Evolutionary conservation across 495 filamentous ascomycete species (phyloP).

Genomic region (Venustampulla echinocandica): DNA sequence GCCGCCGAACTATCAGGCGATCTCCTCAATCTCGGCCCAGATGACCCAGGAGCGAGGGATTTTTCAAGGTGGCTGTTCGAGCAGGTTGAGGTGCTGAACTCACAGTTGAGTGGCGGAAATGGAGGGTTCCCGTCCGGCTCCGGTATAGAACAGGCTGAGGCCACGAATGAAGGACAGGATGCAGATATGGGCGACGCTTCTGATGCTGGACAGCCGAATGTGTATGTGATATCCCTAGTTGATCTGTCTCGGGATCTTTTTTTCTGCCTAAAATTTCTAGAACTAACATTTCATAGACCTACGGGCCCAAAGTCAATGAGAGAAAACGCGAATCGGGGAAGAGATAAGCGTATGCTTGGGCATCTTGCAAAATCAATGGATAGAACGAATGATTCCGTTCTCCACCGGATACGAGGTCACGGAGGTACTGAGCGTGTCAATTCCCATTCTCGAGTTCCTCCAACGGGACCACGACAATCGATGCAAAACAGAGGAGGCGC

Average conservation of each 20-base stretch:
- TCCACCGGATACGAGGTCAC: constrained; percentile 72
- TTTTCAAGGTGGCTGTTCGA: constrained; percentile 90
- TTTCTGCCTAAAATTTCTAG: background rate
- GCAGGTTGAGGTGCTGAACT: constrained; percentile 60
- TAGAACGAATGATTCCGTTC: constrained; percentile 56
- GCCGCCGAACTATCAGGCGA: constrained; percentile 84
- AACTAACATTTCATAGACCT: constrained; percentile 48
- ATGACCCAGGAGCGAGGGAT: constrained; percentile 71
- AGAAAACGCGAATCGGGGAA: constrained; percentile 49
- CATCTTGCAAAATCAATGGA: constrained; percentile 86
- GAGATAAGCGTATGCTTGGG: constrained; percentile 72
- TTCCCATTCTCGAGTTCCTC: constrained; percentile 59
- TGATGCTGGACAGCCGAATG: constrained; percentile 40
- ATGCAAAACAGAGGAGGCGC: constrained; percentile 25
- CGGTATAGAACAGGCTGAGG: background rate
- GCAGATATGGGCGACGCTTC: constrained; percentile 61
- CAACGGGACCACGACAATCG: constrained; percentile 54
- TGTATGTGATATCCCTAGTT: constrained; percentile 48
- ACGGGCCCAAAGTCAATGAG: constrained; percentile 96
- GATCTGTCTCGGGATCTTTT: constrained; percentile 19
- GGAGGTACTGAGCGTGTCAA: constrained; percentile 67
- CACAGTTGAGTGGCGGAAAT: constrained; percentile 46
- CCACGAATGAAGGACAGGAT: constrained; percentile 32
- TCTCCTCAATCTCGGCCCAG: constrained; percentile 70
- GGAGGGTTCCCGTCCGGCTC: background rate